Evolutionary conservation across 306 rosid species (phyloP), one percentile per base, ranked within the genome.

Genomic region (Prunus mongolica): DNA sequence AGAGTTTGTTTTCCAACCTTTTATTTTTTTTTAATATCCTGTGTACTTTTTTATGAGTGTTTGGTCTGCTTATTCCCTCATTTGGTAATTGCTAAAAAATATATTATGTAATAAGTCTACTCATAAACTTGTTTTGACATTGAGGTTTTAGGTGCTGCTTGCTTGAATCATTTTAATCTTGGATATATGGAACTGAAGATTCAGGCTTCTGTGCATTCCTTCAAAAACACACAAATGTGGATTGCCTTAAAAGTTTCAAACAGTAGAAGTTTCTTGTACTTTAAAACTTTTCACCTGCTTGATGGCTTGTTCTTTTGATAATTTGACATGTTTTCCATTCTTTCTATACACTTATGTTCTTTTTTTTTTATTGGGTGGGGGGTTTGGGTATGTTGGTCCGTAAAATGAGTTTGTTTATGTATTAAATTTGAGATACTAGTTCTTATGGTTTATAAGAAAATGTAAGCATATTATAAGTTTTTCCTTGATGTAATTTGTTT

Each of bases 1-100:
- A 79, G 72, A 49, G 66, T 83, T 76, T 65, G 75, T 82, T 70
- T 65, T 16, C 38, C 18, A 69, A 46, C 58, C 61, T 6, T 61
- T 65, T 79, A 20, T 5, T 71, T 5, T 64, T 80, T 80, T 60
- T 46, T 10, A 27, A 73, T 72, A 44, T 61, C 76, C 46, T 41
- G 52, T 56, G 38, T 83, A 65, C 79, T 75, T 64, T 27, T 55
- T 15, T 20, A 49, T 15, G 60, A 66, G 13, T 20, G 27, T 24
- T 12, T 54, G 14, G 12, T 54, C 20, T 24, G 56, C 25, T 60
- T 12, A 44, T 28, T 25, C 41, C 12, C 28, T 62, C 44, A 28
- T 60, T 45, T 55, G 73, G 57, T 65, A 27, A 58, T 44, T 81
- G 61, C 41, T 69, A 16, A 28, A 22, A 18, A 50, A 25, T 6